Conservation (phyloP, 371 early-diverging fungal genomes). For the Mortierella sp. region DNA sequence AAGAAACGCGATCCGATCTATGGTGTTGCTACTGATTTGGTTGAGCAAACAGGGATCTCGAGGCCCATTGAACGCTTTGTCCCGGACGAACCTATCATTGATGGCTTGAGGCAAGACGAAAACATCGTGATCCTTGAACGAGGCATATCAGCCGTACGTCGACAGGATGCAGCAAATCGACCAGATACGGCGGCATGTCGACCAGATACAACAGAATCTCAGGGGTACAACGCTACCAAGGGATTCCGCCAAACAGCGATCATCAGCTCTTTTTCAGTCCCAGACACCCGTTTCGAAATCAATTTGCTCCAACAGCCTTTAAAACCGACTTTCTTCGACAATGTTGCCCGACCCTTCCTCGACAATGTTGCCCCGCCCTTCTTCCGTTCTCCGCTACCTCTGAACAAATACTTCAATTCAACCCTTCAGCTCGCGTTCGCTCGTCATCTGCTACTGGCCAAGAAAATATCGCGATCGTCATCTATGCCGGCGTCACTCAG, state of each 20-base stretch:
- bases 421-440: neutral
- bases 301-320: neutral
- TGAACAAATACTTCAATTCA: neutral
- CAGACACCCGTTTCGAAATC: neutral
- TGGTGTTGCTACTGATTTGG: neutral
- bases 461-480: neutral
- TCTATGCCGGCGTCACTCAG: neutral
- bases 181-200: neutral
- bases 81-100: neutral
- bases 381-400: neutral
- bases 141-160: constrained; percentile 1
- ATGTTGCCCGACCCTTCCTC: neutral
- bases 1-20: constrained; percentile 14
- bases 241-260: neutral
- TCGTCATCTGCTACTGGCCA: neutral
- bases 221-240: neutral
- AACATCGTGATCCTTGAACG: neutral
- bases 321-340: neutral
- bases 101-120: neutral
- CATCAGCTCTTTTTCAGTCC: neutral
- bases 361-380: constrained; percentile 14
- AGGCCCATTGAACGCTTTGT: constrained; percentile 1
- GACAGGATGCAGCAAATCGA: constrained; percentile 3
- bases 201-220: neutral
- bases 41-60: neutral